Evolutionary conservation across 2,329 filamentous ascomycete genomes (phyloP).

Genomic region (Hypoxylon sp.): DNA sequence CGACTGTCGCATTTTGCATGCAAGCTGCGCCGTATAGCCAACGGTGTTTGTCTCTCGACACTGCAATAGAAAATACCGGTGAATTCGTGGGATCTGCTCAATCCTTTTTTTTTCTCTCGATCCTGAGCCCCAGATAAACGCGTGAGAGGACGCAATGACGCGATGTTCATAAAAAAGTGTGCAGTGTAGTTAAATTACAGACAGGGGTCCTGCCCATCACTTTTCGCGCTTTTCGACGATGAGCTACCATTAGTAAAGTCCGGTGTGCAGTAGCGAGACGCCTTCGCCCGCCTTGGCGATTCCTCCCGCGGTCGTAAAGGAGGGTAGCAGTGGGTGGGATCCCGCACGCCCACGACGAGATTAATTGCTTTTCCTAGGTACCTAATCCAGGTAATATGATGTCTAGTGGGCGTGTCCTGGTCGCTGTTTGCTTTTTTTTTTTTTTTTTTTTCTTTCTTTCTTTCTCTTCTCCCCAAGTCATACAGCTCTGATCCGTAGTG

Average conservation of each 20-base stretch:
- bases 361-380: conserved; percentile 26
- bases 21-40: conserved; percentile 10
- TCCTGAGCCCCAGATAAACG: not conserved
- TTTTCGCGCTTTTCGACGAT: conserved; percentile 9
- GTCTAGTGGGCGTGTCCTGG: not conserved
- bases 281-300: conserved; percentile 37
- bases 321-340: conserved; percentile 38
- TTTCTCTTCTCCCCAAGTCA: conserved; percentile 5
- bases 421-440: conserved; percentile 30
- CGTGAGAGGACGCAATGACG: conserved; percentile 13
- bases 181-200: conserved; percentile 32
- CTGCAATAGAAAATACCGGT: too few species aligned
- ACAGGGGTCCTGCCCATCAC: conserved; percentile 14
- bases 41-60: conserved; percentile 10
- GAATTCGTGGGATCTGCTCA: conserved; percentile 1
- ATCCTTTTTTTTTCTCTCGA: not conserved
- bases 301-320: conserved; percentile 32
- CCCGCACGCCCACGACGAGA: conserved; percentile 34
- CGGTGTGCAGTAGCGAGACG: conserved; percentile 37
- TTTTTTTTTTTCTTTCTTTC: conserved; percentile 31
- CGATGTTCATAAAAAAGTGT: conserved; percentile 3
- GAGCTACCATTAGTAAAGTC: conserved; percentile 11
- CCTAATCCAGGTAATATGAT: not conserved
- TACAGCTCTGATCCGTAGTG: conserved; percentile 16
- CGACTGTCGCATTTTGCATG: conserved; percentile 25